Conservation (phyloP, 805 yeast species). For the Candida sanyiensis region DNA sequence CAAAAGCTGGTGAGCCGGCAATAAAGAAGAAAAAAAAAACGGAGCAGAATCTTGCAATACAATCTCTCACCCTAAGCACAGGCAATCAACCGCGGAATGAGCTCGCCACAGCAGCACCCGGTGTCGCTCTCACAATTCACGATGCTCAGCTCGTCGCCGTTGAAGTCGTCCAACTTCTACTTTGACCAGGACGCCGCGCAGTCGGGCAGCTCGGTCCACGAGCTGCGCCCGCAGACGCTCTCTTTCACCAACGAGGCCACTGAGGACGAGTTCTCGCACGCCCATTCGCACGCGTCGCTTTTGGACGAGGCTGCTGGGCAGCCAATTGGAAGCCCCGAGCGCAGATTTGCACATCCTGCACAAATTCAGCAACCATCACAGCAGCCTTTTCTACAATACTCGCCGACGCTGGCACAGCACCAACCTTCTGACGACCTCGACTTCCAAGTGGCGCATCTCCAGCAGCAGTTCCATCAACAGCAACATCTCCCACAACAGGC, state of each 20-base stretch:
- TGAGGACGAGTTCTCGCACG: conserved; percentile 1
- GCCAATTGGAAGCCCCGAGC: no score
- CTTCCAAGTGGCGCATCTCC: neutral
- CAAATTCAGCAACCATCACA: neutral
- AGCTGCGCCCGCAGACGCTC: conserved; percentile 2
- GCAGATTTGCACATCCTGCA: no score
- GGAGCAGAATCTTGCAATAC: neutral
- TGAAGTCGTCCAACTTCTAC: conserved; percentile 17
- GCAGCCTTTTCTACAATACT: no score
- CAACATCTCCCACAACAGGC: conserved; percentile 9
- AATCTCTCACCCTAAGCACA: no score
- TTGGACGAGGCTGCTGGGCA: no score
- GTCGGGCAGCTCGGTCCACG: no score
- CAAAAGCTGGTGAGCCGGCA: neutral
- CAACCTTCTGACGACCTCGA: no score
- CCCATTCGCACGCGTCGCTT: neutral
- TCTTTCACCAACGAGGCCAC: neutral
- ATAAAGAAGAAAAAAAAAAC: neutral
- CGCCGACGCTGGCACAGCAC: no score
- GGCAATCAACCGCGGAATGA: conserved; percentile 6
- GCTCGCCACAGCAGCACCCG: conserved; percentile 16
- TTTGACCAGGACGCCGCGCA: conserved; percentile 11
- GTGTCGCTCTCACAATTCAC: conserved; percentile 16
- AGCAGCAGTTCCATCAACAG: conserved; percentile 3
- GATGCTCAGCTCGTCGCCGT: conserved; percentile 18